These are phyloP conservation scores for Ormosia emarginata DNA, from an alignment of 306 rosid species.

Conservation along the genomic window DNA sequence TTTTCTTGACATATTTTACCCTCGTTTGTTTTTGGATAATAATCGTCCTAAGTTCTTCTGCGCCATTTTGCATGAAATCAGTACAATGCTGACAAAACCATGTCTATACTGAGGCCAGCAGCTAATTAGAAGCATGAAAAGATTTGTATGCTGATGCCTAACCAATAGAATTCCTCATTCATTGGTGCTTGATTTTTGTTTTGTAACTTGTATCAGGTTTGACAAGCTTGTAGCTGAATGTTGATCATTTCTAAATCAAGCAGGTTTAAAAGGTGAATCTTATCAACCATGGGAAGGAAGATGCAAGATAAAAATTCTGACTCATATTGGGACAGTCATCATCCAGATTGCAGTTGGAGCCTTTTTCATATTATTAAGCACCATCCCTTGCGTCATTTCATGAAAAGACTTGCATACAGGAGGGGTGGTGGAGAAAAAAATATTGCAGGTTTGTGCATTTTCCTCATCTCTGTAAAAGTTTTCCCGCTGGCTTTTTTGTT, in stretches of 20 bases:
- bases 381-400: slow-evolving; percentile 44
- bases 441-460: slow-evolving; percentile 14
- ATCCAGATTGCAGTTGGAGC: slow-evolving; percentile 28
- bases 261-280: slow-evolving; percentile 12
- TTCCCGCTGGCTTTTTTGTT: neutral
- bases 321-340: slow-evolving; percentile 2
- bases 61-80: neutral
- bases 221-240: slow-evolving; percentile 16
- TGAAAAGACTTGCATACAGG: slow-evolving; percentile 31
- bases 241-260: neutral
- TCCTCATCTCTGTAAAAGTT: neutral
- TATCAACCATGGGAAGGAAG: slow-evolving; percentile 36
- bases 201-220: slow-evolving; percentile 17
- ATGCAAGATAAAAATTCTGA: neutral
- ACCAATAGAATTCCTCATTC: neutral
- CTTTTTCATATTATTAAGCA: slow-evolving; percentile 42
- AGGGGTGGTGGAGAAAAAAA: slow-evolving; percentile 2
- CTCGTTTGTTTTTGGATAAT: neutral
- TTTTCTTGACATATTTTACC: neutral
- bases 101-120: neutral
- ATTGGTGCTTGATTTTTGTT: neutral
- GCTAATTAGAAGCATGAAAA: neutral
- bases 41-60: neutral
- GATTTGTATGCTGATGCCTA: neutral
- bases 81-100: neutral